Evolutionary conservation across 139 green algal genomes (phyloP), one percentile per base, ranked within the genome.

Genomic region (Trebouxia sp.): DNA sequence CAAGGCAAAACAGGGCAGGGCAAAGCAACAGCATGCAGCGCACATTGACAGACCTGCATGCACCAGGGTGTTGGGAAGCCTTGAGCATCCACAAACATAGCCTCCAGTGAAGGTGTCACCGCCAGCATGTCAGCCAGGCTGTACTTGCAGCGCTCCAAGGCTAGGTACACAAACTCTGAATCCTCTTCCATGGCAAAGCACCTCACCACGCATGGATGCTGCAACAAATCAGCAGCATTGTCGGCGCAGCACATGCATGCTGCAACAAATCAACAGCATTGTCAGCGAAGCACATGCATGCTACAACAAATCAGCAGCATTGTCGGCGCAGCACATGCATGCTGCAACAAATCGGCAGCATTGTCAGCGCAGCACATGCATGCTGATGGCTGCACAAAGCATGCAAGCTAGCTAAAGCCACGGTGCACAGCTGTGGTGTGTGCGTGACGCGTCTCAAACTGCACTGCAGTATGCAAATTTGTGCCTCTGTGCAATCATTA

Each of bases 151-250:
- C 88, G 85, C 83, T 99, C 97, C 62, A 99, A 87, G 10, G 97
- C 97, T 53, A 99, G 87, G 87, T 99, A 99, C 32, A 98, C 89
- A 86, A 99, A 99, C 86, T 98, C 91, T 2, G 72, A 76, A 87
- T 99, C 97, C 84, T 98, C 92, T 85, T 99, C 97, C 93, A 99
- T 94, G 6, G 95, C 96, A 87, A 98, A 99, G 85, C 92, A 98
- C 26, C 84, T 78, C 28, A 85, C 48, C 35, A 85, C 53, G 48
- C 80, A 75, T 32, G 81, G 51, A 56, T 85, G 75, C 80, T 79
- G 72, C 72, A 79, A 28, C 50, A 58, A 22, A 22, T 22, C 22
- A 22, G 26, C 50, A 58, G 4, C 5, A 2, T 58, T 17, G 20
- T 58, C n/a, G n/a, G n/a, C n/a, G n/a, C n/a, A n/a, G n/a, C 32